These are phyloP conservation scores for Vicia faba DNA, from an alignment of 306 rosid genomes.

Conservation along the genomic window DNA sequence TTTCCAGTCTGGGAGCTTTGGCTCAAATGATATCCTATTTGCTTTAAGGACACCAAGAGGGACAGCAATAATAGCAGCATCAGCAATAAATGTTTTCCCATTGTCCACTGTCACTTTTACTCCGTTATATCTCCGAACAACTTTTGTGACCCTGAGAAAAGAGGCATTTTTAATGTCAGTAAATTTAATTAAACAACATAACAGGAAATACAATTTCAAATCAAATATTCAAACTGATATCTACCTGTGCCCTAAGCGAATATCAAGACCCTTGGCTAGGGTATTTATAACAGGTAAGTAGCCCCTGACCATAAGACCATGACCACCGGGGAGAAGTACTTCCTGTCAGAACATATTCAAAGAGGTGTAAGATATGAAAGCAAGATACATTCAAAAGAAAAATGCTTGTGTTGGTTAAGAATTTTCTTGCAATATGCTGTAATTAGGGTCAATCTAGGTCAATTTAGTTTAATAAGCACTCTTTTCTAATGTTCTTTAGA, in stretches of 20 bases:
- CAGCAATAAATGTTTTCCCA: slow-evolving; percentile 77
- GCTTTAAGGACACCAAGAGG: slow-evolving; percentile 97
- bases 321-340: slow-evolving; percentile 96
- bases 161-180: slow-evolving; percentile 11
- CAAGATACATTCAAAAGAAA: background rate
- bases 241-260: slow-evolving; percentile 86
- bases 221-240: background rate
- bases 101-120: slow-evolving; percentile 79
- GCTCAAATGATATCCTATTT: slow-evolving; percentile 72
- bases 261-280: slow-evolving; percentile 92
- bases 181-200: slow-evolving; percentile 20
- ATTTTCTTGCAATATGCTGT: slow-evolving; percentile 1
- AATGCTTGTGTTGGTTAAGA: background rate
- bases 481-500: background rate
- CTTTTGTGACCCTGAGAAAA: slow-evolving; percentile 71
- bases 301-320: slow-evolving; percentile 98
- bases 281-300: slow-evolving; percentile 91
- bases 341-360: slow-evolving; percentile 55
- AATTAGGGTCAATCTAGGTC: background rate
- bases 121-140: slow-evolving; percentile 70
- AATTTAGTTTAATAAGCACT: background rate
- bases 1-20: slow-evolving; percentile 98
- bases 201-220: slow-evolving; percentile 6
- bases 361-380: slow-evolving; percentile 13
- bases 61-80: slow-evolving; percentile 80